Evolutionary conservation across 768 basidiomycete species (phyloP).

Genomic region (Lentinus tigrinus): DNA sequence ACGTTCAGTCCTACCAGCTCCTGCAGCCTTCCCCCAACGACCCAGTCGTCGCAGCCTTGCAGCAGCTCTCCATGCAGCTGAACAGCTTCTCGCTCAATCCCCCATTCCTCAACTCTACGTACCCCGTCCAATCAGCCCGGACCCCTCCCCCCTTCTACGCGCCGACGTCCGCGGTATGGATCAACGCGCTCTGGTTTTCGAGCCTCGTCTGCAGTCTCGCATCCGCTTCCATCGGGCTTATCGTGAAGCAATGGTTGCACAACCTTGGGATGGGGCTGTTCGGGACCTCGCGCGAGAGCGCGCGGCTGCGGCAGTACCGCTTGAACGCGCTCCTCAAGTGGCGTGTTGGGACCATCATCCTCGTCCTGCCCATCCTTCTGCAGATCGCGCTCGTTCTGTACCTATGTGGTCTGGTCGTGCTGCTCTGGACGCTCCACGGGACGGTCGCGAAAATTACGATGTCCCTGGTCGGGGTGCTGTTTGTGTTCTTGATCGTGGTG

Average conservation of each 20-base stretch:
- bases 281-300: slow-evolving; percentile 21
- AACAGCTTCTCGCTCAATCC: slow-evolving; percentile 2
- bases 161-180: slow-evolving; percentile 6
- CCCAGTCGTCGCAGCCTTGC: slow-evolving; percentile 1
- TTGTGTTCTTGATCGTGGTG: slow-evolving; percentile 14
- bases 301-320: slow-evolving; percentile 25
- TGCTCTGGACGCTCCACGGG: slow-evolving; percentile 21
- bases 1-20: slow-evolving; percentile 15
- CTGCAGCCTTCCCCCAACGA: slow-evolving; percentile 9
- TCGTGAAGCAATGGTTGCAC: slow-evolving; percentile 29
- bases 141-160: background rate
- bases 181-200: slow-evolving; percentile 26
- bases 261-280: slow-evolving; percentile 21
- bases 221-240: slow-evolving; percentile 23
- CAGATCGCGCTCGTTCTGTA: slow-evolving; percentile 15
- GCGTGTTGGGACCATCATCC: slow-evolving; percentile 23
- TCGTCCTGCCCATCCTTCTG: slow-evolving; percentile 20
- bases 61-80: slow-evolving; percentile 12
- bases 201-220: slow-evolving; percentile 26
- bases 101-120: slow-evolving; percentile 6
- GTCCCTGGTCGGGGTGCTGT: slow-evolving; percentile 5
- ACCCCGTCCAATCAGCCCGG: background rate
- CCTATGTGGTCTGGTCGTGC: slow-evolving; percentile 18
- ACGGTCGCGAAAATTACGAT: slow-evolving; percentile 17
- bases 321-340: slow-evolving; percentile 21